phyloP scores from a whole-genome alignment of 495 filamentous ascomycete genomes.

The Symbiotaphrina buchneri region DNA sequence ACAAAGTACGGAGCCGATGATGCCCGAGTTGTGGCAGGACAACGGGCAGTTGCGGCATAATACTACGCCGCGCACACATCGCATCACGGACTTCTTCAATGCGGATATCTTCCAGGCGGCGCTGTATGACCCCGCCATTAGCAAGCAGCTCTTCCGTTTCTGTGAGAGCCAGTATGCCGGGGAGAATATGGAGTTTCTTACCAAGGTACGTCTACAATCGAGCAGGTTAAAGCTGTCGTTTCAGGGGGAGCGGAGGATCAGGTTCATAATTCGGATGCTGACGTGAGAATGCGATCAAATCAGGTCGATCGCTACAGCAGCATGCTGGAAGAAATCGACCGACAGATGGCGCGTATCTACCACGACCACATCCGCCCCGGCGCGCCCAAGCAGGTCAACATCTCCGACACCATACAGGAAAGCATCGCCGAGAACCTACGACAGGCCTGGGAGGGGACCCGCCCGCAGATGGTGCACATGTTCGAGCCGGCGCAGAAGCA shows the following conservation, averaged over 20 bases:
- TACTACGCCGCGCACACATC: too few species aligned
- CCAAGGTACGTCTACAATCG: slow-evolving; percentile 15
- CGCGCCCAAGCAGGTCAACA: slow-evolving; percentile 17
- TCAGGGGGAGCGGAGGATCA: not conserved
- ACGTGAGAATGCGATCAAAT: not conserved
- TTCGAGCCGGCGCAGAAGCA: slow-evolving; percentile 19
- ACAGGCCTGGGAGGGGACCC: slow-evolving; percentile 12
- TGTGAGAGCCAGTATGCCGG: slow-evolving; percentile 17
- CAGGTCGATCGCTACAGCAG: not conserved
- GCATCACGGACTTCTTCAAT: slow-evolving; percentile 18
- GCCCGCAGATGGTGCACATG: slow-evolving; percentile 20
- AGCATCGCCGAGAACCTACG: slow-evolving; percentile 19
- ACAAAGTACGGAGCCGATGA: too few species aligned
- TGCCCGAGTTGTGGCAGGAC: too few species aligned
- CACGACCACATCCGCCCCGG: slow-evolving; percentile 17
- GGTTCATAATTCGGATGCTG: not conserved
- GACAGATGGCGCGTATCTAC: slow-evolving; percentile 21
- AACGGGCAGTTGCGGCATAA: too few species aligned
- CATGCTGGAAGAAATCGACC: slow-evolving; percentile 14
- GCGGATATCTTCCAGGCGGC: slow-evolving; percentile 21
- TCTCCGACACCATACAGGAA: slow-evolving; percentile 13
- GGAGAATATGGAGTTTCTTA: slow-evolving; percentile 24
- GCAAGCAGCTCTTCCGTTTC: slow-evolving; percentile 18
- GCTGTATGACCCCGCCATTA: slow-evolving; percentile 20
- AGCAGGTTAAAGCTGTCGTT: not conserved